phyloP scores from a whole-genome alignment of 331 rosid species.

The Quercus lobata region DNA sequence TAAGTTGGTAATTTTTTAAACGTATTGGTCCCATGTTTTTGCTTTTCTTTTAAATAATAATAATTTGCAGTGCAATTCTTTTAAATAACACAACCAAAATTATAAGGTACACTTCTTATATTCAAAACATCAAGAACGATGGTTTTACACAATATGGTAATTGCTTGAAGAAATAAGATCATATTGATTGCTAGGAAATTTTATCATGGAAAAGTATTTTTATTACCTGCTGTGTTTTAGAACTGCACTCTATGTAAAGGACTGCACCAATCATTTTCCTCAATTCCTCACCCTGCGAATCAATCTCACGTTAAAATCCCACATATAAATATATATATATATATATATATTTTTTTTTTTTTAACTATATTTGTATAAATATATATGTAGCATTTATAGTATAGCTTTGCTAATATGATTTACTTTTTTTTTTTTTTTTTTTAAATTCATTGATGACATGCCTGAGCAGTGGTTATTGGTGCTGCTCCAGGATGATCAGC shows the following conservation, averaged over 20 bases:
- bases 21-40: no score
- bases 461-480: conserved; percentile 70
- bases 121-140: no score
- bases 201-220: background rate
- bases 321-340: background rate
- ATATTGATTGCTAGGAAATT: background rate
- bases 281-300: conserved; percentile 77
- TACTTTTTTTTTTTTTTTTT: background rate
- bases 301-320: conserved; percentile 6
- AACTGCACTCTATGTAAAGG: conserved; percentile 78
- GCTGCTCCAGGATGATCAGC: conserved; percentile 74
- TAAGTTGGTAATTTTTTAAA: no score
- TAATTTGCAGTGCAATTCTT: background rate
- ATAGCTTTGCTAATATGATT: background rate
- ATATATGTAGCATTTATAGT: background rate
- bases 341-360: background rate
- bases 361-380: no score
- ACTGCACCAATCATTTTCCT: conserved; percentile 81
- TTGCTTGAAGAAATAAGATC: background rate
- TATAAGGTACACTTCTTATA: no score
- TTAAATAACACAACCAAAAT: background rate
- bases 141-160: no score
- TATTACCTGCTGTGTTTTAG: conserved; percentile 85
- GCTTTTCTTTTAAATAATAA: no score
- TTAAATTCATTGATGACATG: conserved; percentile 20